Base-by-base conservation (phyloP, 345 rosid species). In the Gossypioides kirkii region DNA sequence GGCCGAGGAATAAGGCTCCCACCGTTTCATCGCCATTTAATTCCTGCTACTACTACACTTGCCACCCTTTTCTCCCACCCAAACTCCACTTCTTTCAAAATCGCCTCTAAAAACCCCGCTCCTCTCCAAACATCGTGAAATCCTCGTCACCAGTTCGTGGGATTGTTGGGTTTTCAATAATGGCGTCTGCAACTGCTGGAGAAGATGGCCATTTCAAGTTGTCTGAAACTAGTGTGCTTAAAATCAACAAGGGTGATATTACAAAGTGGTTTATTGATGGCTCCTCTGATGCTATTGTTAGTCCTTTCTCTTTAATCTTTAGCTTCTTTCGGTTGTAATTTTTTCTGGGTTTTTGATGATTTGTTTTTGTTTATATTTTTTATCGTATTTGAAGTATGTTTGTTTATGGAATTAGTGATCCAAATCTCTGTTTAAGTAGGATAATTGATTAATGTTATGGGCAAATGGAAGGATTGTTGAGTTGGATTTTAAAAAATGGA, bases 221-320 rank as follows among this genome's bases (percentile, higher is more conserved):
- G 80, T 87, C 96, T 14, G 77, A 85, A 23, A 73, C 91, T 8
- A 71, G 70, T 32, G 52, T 84, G 28, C 90, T 94, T 63, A 82
- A 85, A 66, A 88, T 94, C 78, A 78, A 77, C 52, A 86, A 89
- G 64, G 98, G 98, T 0, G 97, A 94, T 58, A 89, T 94, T 85
- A 90, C 98, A 55, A 58, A 77, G 67, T 91, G 98, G 98, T 94
- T 77, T 70, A 76, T 85, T 12, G 93, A 90, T 78, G 82, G 86
- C 70, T 84, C 94, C 20, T 84, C 90, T 71, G 98, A 94, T 79
- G 97, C 95, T 63, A 90, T 94, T 71, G 97, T 91, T 50, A 78
- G 81, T 75, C 55, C 67, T 65, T 67, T 59, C 50, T 68, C 38
- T 71, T 26, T 16, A 20, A 45, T 17, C 16, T 66, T 56, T 5